Percentiles rank a stretch among this genome's conserved stretches.
Conservation (phyloP, 768 basidiomycete species). For the Porphyrellus cyaneotinctus region DNA sequence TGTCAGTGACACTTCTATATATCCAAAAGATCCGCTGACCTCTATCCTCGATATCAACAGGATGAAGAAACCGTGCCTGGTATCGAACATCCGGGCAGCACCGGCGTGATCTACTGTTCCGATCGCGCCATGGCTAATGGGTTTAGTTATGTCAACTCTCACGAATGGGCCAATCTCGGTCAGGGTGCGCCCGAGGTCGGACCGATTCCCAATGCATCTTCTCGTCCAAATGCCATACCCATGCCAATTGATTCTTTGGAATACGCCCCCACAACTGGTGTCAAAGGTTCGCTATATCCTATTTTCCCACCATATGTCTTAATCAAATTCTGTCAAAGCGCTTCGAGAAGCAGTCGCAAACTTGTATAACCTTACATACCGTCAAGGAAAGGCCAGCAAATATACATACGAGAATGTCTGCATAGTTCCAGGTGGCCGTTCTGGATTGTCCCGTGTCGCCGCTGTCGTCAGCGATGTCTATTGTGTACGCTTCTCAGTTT, state of each 20-base stretch:
- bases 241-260: constrained; percentile 72
- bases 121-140: constrained; percentile 96
- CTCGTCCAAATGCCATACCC: constrained; percentile 60
- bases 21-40: not conserved
- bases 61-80: constrained; percentile 91
- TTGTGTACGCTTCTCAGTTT: constrained; percentile 43
- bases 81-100: constrained; percentile 69
- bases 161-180: constrained; percentile 88
- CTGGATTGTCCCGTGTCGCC: constrained; percentile 86
- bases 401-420: constrained; percentile 93
- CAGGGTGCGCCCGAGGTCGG: constrained; percentile 92
- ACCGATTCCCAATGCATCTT: constrained; percentile 68
- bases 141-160: constrained; percentile 71
- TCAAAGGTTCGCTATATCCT: constrained; percentile 55
- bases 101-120: constrained; percentile 79
- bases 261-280: constrained; percentile 91
- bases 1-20: constrained; percentile 34
- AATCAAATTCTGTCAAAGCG: constrained; percentile 35
- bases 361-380: constrained; percentile 85
- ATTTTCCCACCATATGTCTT: not conserved
- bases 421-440: constrained; percentile 91
- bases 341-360: constrained; percentile 88
- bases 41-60: constrained; percentile 29
- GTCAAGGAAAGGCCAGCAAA: constrained; percentile 72
- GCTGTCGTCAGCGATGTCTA: constrained; percentile 91